Conservation (phyloP, 2,329 filamentous ascomycete genomes). For the Colletotrichum magnum region DNA sequence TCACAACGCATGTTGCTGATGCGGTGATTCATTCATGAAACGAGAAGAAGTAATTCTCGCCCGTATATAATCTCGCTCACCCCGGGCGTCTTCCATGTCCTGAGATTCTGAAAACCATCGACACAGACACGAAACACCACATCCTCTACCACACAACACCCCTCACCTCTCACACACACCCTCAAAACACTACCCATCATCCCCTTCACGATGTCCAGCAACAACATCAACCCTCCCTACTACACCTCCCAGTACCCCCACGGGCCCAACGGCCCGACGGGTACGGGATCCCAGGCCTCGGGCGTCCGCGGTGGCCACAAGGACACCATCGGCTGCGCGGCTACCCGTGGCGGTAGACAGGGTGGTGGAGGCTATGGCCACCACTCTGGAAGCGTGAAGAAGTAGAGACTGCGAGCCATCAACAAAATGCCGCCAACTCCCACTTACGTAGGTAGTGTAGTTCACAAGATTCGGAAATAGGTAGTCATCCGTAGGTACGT, state of each 20-base stretch:
- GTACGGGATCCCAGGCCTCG: conserved; percentile 11
- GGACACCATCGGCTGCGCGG: conserved; percentile 15
- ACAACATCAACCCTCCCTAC: conserved; percentile 13
- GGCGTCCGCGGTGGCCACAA: conserved; percentile 3
- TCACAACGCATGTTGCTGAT: neutral
- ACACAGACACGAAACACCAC: neutral
- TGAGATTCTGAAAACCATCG: too few species aligned
- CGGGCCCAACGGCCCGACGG: neutral
- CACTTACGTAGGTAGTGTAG: too few species aligned
- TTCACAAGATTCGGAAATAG: too few species aligned
- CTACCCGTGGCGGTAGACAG: conserved; percentile 5
- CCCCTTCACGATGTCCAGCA: neutral
- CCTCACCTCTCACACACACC: neutral
- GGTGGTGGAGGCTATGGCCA: conserved; percentile 3
- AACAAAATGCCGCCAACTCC: too few species aligned
- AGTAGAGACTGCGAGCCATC: neutral
- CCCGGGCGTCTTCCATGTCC: too few species aligned
- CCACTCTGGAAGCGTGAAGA: conserved; percentile 12
- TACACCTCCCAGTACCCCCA: neutral
- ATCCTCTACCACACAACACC: neutral
- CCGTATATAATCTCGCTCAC: neutral
- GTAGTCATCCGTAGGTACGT: too few species aligned
- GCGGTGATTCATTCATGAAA: neutral
- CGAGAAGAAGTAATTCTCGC: neutral
- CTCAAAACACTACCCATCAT: neutral